Percentiles rank a stretch among this genome's conserved stretches.
phyloP scores from a whole-genome alignment of 2,329 filamentous ascomycete genomes.

The Nannizziopsis barbatae region DNA sequence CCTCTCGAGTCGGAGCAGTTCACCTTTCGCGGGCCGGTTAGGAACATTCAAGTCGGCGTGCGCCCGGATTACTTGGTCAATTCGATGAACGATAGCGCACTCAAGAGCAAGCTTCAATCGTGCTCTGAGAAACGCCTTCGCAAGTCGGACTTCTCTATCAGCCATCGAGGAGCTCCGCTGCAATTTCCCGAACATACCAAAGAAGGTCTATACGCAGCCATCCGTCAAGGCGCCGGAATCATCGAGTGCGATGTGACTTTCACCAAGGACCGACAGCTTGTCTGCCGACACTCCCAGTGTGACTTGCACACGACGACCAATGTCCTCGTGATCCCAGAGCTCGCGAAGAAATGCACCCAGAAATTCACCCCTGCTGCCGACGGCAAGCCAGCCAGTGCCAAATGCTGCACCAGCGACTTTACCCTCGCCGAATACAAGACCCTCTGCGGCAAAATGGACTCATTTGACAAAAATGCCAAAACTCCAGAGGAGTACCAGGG shows the following conservation, averaged over 20 bases:
- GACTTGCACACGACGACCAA: slow-evolving; percentile 59
- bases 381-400: slow-evolving; percentile 46
- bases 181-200: slow-evolving; percentile 54
- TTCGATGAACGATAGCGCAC: slow-evolving; percentile 48
- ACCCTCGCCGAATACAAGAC: slow-evolving; percentile 56
- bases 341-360: slow-evolving; percentile 52
- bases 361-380: slow-evolving; percentile 49
- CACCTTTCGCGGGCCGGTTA: neutral
- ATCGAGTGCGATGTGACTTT: slow-evolving; percentile 59
- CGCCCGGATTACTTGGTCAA: slow-evolving; percentile 55
- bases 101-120: slow-evolving; percentile 49
- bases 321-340: slow-evolving; percentile 50
- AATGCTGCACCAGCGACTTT: slow-evolving; percentile 62
- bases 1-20: slow-evolving; percentile 1
- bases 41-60: slow-evolving; percentile 48
- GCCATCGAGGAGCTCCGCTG: slow-evolving; percentile 52
- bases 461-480: slow-evolving; percentile 47
- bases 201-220: slow-evolving; percentile 50
- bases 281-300: slow-evolving; percentile 57
- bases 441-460: slow-evolving; percentile 62
- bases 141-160: slow-evolving; percentile 48
- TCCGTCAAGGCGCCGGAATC: slow-evolving; percentile 56
- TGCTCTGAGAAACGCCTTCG: slow-evolving; percentile 47
- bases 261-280: slow-evolving; percentile 53
- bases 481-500: slow-evolving; percentile 48